A percentile compares a stretch with the other conserved stretches of the same genome.
phyloP scores from a whole-genome alignment of 2,329 filamentous ascomycete species.

The Fusarium sambucinum region DNA sequence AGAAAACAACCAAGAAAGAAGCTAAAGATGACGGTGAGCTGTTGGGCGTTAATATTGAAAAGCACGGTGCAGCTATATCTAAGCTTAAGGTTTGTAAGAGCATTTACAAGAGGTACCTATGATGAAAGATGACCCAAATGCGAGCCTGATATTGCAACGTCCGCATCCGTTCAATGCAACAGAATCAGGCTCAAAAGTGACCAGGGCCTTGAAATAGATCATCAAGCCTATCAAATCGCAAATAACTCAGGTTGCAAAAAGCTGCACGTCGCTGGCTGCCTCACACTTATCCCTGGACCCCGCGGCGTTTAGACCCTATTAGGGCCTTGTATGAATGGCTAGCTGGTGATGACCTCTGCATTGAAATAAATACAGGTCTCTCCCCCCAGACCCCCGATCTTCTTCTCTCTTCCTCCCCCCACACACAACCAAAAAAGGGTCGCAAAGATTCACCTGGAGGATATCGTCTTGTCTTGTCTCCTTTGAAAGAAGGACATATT shows the following conservation, averaged over 20 bases:
- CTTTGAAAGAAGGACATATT: conserved; percentile 51
- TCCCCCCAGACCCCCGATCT: conserved; percentile 25
- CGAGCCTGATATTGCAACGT: conserved; percentile 16
- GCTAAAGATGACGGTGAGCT: conserved; percentile 24
- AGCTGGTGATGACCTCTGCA: conserved; percentile 22
- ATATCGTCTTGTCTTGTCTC: conserved; percentile 62
- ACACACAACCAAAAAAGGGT: conserved; percentile 68
- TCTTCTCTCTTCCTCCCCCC: conserved; percentile 60
- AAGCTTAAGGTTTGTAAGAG: conserved; percentile 9
- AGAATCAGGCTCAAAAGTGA: conserved; percentile 6
- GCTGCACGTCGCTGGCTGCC: conserved; percentile 24
- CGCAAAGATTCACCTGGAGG: conserved; percentile 67
- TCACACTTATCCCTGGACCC: conserved; percentile 27
- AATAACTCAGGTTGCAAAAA: conserved; percentile 11
- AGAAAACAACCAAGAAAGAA: conserved; percentile 18
- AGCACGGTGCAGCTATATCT: conserved; percentile 4
- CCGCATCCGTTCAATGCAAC: conserved; percentile 20
- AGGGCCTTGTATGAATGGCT: conserved; percentile 26
- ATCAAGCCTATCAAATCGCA: conserved; percentile 13
- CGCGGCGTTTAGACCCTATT: conserved; percentile 25
- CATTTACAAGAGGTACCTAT: not conserved
- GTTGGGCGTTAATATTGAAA: conserved; percentile 33
- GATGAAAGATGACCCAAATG: conserved; percentile 4
- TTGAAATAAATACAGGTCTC: conserved; percentile 44
- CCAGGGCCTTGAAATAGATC: conserved; percentile 9